Evolutionary conservation across 441 rosid species (phyloP).

Genomic region (Pelargonium cotyledonis): DNA sequence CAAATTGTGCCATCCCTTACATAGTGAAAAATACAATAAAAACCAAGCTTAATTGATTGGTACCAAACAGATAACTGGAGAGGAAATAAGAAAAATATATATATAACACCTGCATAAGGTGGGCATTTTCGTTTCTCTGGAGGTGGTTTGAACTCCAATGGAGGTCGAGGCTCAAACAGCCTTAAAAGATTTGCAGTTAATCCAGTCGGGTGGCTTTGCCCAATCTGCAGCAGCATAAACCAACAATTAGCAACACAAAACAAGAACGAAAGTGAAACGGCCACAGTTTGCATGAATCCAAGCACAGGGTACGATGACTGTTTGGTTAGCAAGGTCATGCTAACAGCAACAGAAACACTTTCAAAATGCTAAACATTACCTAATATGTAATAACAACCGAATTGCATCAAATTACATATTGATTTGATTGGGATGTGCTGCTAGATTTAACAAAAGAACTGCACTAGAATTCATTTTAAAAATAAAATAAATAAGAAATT

Average conservation of each 20-base stretch:
- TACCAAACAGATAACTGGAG: neutral
- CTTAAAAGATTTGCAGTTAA: constrained; percentile 77
- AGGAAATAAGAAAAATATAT: neutral
- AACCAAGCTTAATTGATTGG: neutral
- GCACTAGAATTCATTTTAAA: no score
- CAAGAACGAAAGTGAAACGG: no score
- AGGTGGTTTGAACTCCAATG: constrained; percentile 74
- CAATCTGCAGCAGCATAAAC: constrained; percentile 62
- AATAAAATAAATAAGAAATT: no score
- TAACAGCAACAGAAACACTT: no score
- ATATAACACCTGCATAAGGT: constrained; percentile 46
- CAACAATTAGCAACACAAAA: constrained; percentile 2
- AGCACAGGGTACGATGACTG: no score
- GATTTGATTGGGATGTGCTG: no score
- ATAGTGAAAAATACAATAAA: constrained; percentile 1
- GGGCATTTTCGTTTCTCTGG: constrained; percentile 94
- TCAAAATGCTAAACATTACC: no score
- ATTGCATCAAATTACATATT: no score
- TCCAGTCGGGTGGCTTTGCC: constrained; percentile 94
- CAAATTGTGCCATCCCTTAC: constrained; percentile 86
- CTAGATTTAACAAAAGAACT: no score
- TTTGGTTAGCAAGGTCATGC: no score
- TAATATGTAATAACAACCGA: no score
- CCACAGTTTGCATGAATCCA: no score
- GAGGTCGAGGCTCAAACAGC: constrained; percentile 90